phyloP scores from a whole-genome alignment of 2,329 filamentous ascomycete genomes.

The Chaetomiaceae sp. region DNA sequence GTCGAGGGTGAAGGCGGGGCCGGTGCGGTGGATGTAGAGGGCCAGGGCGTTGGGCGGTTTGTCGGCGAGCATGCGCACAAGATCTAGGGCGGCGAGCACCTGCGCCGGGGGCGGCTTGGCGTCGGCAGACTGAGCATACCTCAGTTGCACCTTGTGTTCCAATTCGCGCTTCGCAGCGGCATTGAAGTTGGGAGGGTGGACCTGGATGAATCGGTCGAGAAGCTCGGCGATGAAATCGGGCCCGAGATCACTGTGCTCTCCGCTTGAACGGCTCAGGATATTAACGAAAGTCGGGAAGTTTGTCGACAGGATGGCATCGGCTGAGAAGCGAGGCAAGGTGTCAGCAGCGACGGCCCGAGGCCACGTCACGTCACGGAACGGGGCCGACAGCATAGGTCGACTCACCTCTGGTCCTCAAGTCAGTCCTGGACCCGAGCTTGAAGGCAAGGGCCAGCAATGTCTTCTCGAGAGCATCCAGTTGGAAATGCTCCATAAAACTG shows the following conservation, averaged over 20 bases:
- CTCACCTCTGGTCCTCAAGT: conserved; percentile 85
- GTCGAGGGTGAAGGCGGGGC: conserved; percentile 68
- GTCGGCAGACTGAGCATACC: conserved; percentile 61
- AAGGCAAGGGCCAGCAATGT: conserved; percentile 84
- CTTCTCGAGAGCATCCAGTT: conserved; percentile 82
- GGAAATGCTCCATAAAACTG: conserved; percentile 93
- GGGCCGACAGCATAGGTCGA: conserved; percentile 6
- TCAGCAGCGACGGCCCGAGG: conserved; percentile 2
- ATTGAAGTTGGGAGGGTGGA: conserved; percentile 81
- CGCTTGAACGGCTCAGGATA: conserved; percentile 62
- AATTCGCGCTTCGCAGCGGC: conserved; percentile 68
- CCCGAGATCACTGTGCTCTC: conserved; percentile 61
- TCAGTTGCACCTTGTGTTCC: conserved; percentile 58
- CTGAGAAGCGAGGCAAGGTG: conserved; percentile 40
- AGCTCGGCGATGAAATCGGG: conserved; percentile 71
- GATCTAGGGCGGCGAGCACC: conserved; percentile 64
- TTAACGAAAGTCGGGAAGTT: conserved; percentile 75
- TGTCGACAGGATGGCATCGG: conserved; percentile 81
- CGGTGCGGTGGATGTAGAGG: conserved; percentile 67
- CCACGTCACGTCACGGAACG: too few relatives aligned
- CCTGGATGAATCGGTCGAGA: conserved; percentile 80
- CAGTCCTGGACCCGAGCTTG: conserved; percentile 72
- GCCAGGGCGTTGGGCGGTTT: conserved; percentile 53
- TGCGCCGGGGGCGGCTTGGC: conserved; percentile 57
- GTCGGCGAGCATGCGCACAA: conserved; percentile 61